A percentile compares a stretch with the other conserved stretches of the same genome.
These are phyloP conservation scores for Diaporthe longicolla DNA, from an alignment of 2,329 filamentous ascomycete genomes.

Conservation along the genomic window DNA sequence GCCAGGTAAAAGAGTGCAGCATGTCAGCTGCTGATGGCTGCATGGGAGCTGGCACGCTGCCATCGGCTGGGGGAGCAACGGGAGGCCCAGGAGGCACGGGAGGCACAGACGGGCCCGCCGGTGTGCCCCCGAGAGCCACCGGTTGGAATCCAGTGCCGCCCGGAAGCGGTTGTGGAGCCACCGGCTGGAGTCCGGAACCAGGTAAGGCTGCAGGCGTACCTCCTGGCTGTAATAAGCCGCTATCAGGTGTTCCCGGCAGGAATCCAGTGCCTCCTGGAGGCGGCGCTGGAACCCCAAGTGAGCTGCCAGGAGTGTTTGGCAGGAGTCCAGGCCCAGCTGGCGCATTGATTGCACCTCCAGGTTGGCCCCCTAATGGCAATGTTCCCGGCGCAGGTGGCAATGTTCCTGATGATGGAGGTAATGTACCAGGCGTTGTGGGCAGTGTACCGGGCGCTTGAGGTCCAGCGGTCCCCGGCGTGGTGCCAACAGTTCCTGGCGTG, in stretches of 20 bases:
- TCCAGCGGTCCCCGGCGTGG: neutral
- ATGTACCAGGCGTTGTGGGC: too few species aligned
- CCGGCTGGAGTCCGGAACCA: neutral
- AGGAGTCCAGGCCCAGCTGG: neutral
- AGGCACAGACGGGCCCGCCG: neutral
- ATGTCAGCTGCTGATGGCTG: neutral
- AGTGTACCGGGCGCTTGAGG: too few species aligned
- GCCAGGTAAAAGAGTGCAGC: neutral
- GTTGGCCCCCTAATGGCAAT: neutral
- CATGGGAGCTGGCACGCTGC: neutral
- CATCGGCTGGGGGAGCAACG: neutral
- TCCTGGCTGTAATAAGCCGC: neutral
- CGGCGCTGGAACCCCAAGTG: too few species aligned
- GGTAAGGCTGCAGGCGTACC: conserved; percentile 11
- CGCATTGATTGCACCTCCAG: neutral
- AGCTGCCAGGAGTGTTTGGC: neutral
- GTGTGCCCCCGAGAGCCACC: neutral
- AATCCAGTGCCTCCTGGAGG: too few species aligned
- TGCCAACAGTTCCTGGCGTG: neutral
- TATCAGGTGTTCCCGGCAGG: neutral
- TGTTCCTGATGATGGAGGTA: too few species aligned
- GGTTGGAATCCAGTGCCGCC: neutral
- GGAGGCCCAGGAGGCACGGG: neutral
- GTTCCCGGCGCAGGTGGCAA: neutral
- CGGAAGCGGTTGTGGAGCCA: neutral